Conservation (phyloP, 164 flowering plant genomes). For the Magnolia kwangsiensis region DNA sequence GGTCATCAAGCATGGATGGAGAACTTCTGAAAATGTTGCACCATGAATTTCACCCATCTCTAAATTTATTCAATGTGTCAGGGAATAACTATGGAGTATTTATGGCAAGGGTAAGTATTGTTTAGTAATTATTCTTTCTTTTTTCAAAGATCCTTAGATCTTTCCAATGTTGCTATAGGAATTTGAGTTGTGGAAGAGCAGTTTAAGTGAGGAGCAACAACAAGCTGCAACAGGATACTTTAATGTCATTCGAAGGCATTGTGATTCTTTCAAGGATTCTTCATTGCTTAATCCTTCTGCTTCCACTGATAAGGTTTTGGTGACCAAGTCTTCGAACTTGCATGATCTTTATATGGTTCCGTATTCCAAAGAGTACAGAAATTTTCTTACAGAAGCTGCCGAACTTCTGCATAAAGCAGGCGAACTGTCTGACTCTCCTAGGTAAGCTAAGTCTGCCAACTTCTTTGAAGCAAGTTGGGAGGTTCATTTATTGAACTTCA, state of each 20-base stretch:
- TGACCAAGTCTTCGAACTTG: not conserved
- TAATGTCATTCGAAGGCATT: constrained; percentile 64
- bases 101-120: too few species aligned
- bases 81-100: too few species aligned
- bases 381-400: constrained; percentile 59
- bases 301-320: constrained; percentile 13
- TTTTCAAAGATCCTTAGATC: not conserved
- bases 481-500: not conserved
- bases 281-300: constrained; percentile 15
- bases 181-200: constrained; percentile 72
- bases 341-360: constrained; percentile 66
- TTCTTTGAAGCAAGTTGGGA: not conserved
- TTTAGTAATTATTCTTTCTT: too few species aligned
- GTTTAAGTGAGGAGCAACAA: constrained; percentile 49
- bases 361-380: constrained; percentile 56
- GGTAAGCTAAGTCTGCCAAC: constrained; percentile 33
- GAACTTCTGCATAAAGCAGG: constrained; percentile 82
- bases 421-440: constrained; percentile 59
- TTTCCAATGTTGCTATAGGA: constrained; percentile 45
- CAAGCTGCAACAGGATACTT: constrained; percentile 70
- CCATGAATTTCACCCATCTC: too few species aligned
- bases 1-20: not conserved
- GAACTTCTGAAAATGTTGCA: too few species aligned
- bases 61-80: too few species aligned
- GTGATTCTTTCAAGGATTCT: constrained; percentile 45